Base-by-base conservation (phyloP, 78 protist genomes). In the Isochrysis galbana region DNA sequence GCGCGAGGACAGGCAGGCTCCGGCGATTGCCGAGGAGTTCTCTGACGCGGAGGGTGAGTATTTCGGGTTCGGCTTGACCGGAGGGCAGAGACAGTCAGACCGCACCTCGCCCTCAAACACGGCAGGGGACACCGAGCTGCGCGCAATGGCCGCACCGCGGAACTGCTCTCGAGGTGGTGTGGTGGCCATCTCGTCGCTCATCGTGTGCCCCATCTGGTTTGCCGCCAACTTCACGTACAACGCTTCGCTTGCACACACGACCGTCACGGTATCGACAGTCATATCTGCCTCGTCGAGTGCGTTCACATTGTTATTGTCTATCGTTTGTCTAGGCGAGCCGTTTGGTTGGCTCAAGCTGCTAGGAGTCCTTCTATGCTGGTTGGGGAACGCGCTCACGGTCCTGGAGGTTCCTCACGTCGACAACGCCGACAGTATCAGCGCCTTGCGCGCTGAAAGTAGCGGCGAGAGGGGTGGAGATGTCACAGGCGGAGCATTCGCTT, bases 241-340 rank as follows among this genome's bases (percentile, higher is more conserved):
- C 92, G 14, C 5, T 19, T 47, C 90, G 32, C 91, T 94, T 5
- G 3, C 47, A 0, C 4, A 38, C 48, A 86, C 96, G 46, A 45
- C 93, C 29, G 94, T 95, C 78, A 46, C 95, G 38, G 46, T 95
- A 48, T 89, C 55, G 41, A 93, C 95, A 21, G 74, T 95, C 32
- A 14, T 95, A n/a, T 84, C 94, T 21, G 3, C 87, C 11, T 78
- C 93, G 36, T 67, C 91, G 45, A 0, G 86, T 2, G 39, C 94
- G 26, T 95, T 84, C 46, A 91, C 96, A 22, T 19, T 95, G 38
- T 5, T 93, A 2, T 87, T 95, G 54, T 22, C 89, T 2, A 2
- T 39, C 46, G 1, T 47, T 26, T 1, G 32, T n/a, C 54, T 87
- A 26, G 29, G 21, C 21, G 89, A 93, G 74, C 54, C 14, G 2